Conservation (phyloP, 257 asterid genomes). For the Lycium barbarum region DNA sequence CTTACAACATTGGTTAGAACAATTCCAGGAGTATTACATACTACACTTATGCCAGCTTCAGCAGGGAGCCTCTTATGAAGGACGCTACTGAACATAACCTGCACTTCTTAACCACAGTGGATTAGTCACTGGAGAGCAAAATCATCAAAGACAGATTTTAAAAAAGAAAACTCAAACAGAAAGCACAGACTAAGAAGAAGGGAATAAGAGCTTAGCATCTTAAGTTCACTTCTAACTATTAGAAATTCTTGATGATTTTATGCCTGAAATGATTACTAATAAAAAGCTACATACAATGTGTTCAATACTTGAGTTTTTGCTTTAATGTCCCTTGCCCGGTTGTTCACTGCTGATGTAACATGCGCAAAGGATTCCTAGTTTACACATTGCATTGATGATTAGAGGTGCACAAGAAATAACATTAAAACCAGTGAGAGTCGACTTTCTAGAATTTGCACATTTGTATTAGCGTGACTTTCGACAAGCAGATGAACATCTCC, state of each 20-base stretch:
- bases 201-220: neutral
- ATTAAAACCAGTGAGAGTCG: neutral
- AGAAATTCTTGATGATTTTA: neutral
- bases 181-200: neutral
- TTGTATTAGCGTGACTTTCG: neutral
- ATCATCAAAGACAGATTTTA: neutral
- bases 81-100: constrained; percentile 94
- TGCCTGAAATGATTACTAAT: constrained; percentile 9
- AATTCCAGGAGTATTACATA: constrained; percentile 92
- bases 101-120: constrained; percentile 42
- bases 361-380: neutral
- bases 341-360: constrained; percentile 9
- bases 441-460: neutral
- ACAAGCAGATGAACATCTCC: constrained; percentile 22
- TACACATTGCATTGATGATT: neutral
- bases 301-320: constrained; percentile 8
- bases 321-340: neutral
- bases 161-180: neutral
- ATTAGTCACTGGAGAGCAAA: constrained; percentile 30
- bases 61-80: constrained; percentile 88
- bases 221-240: neutral
- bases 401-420: neutral
- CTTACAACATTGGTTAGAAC: constrained; percentile 98
- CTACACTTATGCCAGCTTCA: constrained; percentile 85
- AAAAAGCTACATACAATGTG: neutral